Evolutionary conservation across 2,329 filamentous ascomycete genomes (phyloP), one percentile per base, ranked within the genome.

Genomic region (Hypoxylon sp.): DNA sequence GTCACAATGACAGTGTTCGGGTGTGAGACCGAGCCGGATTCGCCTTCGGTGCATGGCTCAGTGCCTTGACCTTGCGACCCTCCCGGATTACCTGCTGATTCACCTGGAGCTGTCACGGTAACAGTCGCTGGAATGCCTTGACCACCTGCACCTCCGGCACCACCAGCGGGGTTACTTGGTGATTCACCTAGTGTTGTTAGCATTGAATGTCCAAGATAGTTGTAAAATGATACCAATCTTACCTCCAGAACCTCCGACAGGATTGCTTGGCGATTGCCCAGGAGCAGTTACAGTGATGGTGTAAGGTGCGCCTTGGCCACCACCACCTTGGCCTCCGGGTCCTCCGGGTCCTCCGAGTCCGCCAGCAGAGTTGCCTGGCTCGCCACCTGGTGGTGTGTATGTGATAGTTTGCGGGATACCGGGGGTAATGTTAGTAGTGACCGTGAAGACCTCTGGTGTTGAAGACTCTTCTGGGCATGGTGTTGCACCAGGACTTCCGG

Each of bases 261-360:
- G 15, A 25, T 53, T 50, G 42, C 50, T 49, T 46, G 55, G 49
- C 12, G 40, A 35, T 4, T 31, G 43, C 38, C 43, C 48, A 8
- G 57, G 56, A 15, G 46, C 38, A 12, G 59, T 60, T 5, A 58
- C 31, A 5, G 59, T 62, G 37, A 62, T 37, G 5, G 54, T 60
- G 12, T 57, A 30, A 23, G 56, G 52, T 15, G 51, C 27, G 7
- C 45, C 42, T 15, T 52, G 52, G 20, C 55, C 51, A 35, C 48
- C 48, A 9, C 44, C 37, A 20, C 49, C 53, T 16, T 42, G 7
- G 13, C 49, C 43, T 29, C 43, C 42, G 11, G 43, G 16, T n/a
- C n/a, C n/a, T n/a, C n/a, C n/a, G n/a, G n/a, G n/a, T n/a, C 49
- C 43, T 29, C 43, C 42, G 11, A 37, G 16, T 13, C 44, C 30